Evolutionary conservation across 2,329 filamentous ascomycete species (phyloP), one percentile per base, ranked within the genome.

Genomic region (Microcyclosporella mali): DNA sequence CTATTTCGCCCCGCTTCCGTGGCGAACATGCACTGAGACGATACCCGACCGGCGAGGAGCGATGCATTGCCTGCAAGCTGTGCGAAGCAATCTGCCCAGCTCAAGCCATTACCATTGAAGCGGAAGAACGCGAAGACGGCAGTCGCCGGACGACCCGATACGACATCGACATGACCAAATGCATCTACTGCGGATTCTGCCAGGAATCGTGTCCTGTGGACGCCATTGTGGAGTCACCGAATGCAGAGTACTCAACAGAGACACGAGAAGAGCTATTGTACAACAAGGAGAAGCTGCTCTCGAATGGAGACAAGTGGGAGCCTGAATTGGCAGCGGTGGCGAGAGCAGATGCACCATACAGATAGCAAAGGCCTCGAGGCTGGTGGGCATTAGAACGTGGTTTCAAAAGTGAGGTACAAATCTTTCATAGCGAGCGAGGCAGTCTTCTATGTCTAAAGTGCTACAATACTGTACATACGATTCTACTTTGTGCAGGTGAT

Each of bases 131-230:
- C 65, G 87, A 86, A 63, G 92, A 98, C 62, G 92, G 92, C 52
- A 94, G 87, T 63, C 82, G 92, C 69, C 82, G 92, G 65, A 98
- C 92, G 39, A 95, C 90, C 47, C 82, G 90, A 66, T 98, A 98
- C 72, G 92, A 98, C 67, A 95, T 98, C 65, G 92, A 98, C 72
- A 98, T 98, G 92, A 97, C 92, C 63, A 98, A 98, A 78, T 98
- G 92, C 74, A 98, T 98, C 70, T 98, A 97, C 81, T 97, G 92
- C 68, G 92, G 92, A 39, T 94, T 94, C 74, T 97, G 92, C 79
- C 90, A 95, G 74, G 92, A 98, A 75, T 94, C 87, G 54, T 98
- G 92, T 73, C 92, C 92, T 33, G 92, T 98, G 42, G 92, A 98
- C 70, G 92, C 92, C 47, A 98, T 87, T 67, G 83, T 87, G 46